phyloP scores from a whole-genome alignment of 495 filamentous ascomycete genomes.

The Penicillium samsonianum region DNA sequence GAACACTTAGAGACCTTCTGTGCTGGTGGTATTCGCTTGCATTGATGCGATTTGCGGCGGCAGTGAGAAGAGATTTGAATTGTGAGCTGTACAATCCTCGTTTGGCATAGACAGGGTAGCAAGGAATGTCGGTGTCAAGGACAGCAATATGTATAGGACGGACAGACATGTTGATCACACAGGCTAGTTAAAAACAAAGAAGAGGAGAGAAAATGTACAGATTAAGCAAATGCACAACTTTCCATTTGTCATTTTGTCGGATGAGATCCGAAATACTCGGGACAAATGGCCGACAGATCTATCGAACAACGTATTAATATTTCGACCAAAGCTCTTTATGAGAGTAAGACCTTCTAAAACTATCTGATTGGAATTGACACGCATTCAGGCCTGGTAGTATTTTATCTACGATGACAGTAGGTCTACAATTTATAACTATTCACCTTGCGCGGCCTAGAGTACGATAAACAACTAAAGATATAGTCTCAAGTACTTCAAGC shows the following conservation, averaged over 20 bases:
- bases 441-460: too few relatives aligned
- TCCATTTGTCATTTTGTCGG: background rate
- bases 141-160: constrained; percentile 20
- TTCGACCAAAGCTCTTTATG: too few relatives aligned
- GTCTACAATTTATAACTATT: too few relatives aligned
- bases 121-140: constrained; percentile 24
- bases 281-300: background rate
- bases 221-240: background rate
- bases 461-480: too few relatives aligned
- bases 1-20: constrained; percentile 1
- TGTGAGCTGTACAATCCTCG: constrained; percentile 35
- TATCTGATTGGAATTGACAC: too few relatives aligned
- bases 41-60: constrained; percentile 24
- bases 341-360: too few relatives aligned
- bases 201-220: background rate
- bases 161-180: background rate
- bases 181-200: background rate
- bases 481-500: too few relatives aligned
- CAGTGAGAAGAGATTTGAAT: constrained; percentile 27
- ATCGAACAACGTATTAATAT: too few relatives aligned
- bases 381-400: too few relatives aligned
- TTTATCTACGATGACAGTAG: too few relatives aligned
- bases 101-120: constrained; percentile 20
- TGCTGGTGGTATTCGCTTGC: background rate
- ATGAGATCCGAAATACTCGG: background rate